These are phyloP conservation scores for Entomortierella parvispora DNA, from an alignment of 192 early-diverging fungal species.

Conservation along the genomic window DNA sequence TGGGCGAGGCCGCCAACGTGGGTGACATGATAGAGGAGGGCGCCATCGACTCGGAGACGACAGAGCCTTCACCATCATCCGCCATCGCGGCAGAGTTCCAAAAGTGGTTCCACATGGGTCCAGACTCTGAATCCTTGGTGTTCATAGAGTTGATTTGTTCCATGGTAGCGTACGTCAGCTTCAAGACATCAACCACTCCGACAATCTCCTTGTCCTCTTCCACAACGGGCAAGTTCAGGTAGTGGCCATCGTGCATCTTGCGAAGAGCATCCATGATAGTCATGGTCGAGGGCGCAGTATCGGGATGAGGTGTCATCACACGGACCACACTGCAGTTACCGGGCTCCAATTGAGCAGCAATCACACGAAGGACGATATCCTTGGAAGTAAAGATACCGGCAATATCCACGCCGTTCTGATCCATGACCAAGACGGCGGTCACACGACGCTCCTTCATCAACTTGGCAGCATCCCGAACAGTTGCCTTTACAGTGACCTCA, in stretches of 20 bases:
- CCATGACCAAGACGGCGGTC: constrained; percentile 81
- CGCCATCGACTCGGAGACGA: constrained; percentile 68
- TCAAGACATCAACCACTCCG: constrained; percentile 85
- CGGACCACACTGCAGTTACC: constrained; percentile 91
- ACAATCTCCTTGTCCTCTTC: constrained; percentile 74
- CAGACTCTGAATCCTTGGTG: constrained; percentile 61
- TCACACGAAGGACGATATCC: constrained; percentile 86
- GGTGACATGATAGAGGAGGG: constrained; percentile 55
- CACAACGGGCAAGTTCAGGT: constrained; percentile 85
- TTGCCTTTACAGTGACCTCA: constrained; percentile 70
- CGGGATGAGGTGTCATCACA: constrained; percentile 96
- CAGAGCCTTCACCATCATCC: constrained; percentile 73
- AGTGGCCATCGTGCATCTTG: constrained; percentile 89
- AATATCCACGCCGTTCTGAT: constrained; percentile 69
- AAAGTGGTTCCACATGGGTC: constrained; percentile 84
- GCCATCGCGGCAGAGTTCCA: constrained; percentile 74
- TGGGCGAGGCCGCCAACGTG: constrained; percentile 55
- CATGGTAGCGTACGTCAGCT: constrained; percentile 83
- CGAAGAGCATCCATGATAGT: constrained; percentile 85
- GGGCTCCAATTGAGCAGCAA: constrained; percentile 89
- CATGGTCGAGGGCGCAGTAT: constrained; percentile 75
- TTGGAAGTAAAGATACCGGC: constrained; percentile 94
- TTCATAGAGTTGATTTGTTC: constrained; percentile 81
- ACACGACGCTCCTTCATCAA: constrained; percentile 78
- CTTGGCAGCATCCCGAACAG: constrained; percentile 77